These are phyloP conservation scores for Suhomyces bokatorum DNA, from an alignment of 1,139 yeast genomes.

Conservation along the genomic window DNA sequence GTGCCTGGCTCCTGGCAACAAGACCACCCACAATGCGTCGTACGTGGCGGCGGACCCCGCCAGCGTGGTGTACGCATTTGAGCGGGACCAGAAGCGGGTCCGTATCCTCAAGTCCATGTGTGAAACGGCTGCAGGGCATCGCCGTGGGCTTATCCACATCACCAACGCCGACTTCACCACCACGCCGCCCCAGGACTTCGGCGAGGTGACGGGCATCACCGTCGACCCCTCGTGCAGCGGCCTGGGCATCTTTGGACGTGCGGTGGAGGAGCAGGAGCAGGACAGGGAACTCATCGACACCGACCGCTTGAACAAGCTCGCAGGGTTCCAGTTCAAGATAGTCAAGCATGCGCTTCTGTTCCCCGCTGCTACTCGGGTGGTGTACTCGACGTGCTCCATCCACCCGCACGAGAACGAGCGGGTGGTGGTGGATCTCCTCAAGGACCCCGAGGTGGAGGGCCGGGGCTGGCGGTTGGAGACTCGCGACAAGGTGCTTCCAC, in stretches of 20 bases:
- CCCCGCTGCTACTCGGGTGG: conserved; percentile 75
- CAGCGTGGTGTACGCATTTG: conserved; percentile 75
- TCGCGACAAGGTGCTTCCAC: conserved; percentile 66
- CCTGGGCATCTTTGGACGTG: conserved; percentile 92
- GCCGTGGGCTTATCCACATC: conserved; percentile 55
- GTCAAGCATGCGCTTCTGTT: conserved; percentile 85
- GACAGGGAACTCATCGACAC: conserved; percentile 44
- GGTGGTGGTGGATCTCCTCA: conserved; percentile 76
- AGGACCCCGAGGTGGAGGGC: conserved; percentile 57
- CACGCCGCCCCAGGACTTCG: conserved; percentile 59
- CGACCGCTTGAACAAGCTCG: conserved; percentile 66
- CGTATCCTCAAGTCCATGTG: conserved; percentile 77
- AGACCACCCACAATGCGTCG: conserved; percentile 90
- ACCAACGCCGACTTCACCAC: conserved; percentile 83
- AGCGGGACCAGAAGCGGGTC: conserved; percentile 74
- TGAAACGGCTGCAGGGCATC: conserved; percentile 67
- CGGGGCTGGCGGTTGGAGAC: conserved; percentile 77
- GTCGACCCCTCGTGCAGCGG: conserved; percentile 99
- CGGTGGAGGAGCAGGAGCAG: conserved; percentile 56
- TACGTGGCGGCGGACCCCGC: conserved; percentile 31
- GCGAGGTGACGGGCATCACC: conserved; percentile 72
- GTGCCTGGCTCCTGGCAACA: conserved; percentile 98
- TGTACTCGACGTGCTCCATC: conserved; percentile 92
- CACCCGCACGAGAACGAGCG: conserved; percentile 92
- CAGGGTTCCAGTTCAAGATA: conserved; percentile 83